These are phyloP conservation scores for Corniculantispora saksenae DNA, from an alignment of 2,329 filamentous ascomycete species.

Conservation along the genomic window DNA sequence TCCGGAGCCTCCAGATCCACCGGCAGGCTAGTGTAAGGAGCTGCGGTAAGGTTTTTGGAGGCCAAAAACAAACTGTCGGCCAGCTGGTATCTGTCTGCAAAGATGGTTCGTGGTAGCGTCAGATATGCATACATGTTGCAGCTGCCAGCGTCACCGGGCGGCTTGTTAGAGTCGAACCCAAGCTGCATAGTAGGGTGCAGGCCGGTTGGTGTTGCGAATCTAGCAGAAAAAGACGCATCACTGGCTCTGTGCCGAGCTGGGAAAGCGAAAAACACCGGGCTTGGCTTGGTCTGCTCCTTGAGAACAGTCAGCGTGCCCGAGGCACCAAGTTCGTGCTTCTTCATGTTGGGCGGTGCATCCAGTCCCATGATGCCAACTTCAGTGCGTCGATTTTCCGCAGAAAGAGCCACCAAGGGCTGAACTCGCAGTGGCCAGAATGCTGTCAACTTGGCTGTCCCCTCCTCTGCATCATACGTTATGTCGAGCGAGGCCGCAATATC, in stretches of 20 bases:
- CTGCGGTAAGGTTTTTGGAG: conserved; percentile 73
- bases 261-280: conserved; percentile 80
- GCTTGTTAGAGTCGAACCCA: conserved; percentile 54
- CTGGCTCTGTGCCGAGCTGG: conserved; percentile 73
- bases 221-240: conserved; percentile 57
- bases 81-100: conserved; percentile 87
- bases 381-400: conserved; percentile 54
- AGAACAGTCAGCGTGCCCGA: conserved; percentile 78
- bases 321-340: conserved; percentile 74
- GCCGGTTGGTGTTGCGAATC: conserved; percentile 71
- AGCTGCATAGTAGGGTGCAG: conserved; percentile 81
- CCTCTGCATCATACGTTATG: conserved; percentile 72
- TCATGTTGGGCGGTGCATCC: conserved; percentile 58
- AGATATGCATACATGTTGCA: conserved; percentile 80
- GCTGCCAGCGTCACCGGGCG: conserved; percentile 53
- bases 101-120: conserved; percentile 78
- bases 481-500: conserved; percentile 66
- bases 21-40: conserved; percentile 70
- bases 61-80: conserved; percentile 72
- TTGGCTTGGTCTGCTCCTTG: conserved; percentile 70
- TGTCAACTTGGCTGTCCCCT: conserved; percentile 64
- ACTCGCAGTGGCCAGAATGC: conserved; percentile 59
- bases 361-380: conserved; percentile 79
- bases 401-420: conserved; percentile 43
- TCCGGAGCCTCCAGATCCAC: conserved; percentile 89